A percentile compares a stretch with the other conserved stretches of the same genome.
Evolutionary conservation across 2,329 filamentous ascomycete genomes (phyloP).

Genomic region (Esteya vermicola): DNA sequence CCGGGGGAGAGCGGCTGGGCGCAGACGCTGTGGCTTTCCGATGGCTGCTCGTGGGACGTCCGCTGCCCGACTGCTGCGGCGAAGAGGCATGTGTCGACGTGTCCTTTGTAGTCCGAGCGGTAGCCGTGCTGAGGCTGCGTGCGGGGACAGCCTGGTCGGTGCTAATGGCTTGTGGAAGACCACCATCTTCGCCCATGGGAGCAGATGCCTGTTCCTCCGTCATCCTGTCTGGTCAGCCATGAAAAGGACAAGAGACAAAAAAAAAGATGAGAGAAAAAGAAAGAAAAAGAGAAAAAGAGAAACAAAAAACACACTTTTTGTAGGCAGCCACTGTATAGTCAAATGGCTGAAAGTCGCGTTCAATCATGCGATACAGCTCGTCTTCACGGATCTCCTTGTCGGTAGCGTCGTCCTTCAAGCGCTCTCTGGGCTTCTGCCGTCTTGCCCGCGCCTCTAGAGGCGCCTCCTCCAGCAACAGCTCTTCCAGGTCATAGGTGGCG

Average conservation of each 20-base stretch:
- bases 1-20: slow-evolving; percentile 12
- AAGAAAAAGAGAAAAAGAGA: not conserved
- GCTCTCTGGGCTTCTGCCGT: slow-evolving; percentile 84
- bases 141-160: slow-evolving; percentile 34
- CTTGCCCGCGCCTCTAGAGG: slow-evolving; percentile 84
- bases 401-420: slow-evolving; percentile 85
- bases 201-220: not conserved
- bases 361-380: slow-evolving; percentile 86
- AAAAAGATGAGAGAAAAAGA: not conserved
- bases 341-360: slow-evolving; percentile 85
- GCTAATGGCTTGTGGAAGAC: slow-evolving; percentile 31
- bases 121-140: slow-evolving; percentile 16
- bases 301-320: slow-evolving; percentile 41
- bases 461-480: slow-evolving; percentile 84
- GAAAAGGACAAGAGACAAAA: no score
- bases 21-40: slow-evolving; percentile 5
- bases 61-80: not conserved
- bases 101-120: no score
- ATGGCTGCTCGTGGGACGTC: slow-evolving; percentile 12
- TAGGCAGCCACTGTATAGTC: slow-evolving; percentile 82
- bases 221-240: slow-evolving; percentile 14
- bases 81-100: slow-evolving; percentile 5
- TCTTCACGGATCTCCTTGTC: slow-evolving; percentile 91
- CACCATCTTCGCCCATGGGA: slow-evolving; percentile 1
- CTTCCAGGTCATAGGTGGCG: slow-evolving; percentile 93